Evolutionary conservation across 495 filamentous ascomycete species (phyloP).

Genomic region (Penicillium verhagenii): DNA sequence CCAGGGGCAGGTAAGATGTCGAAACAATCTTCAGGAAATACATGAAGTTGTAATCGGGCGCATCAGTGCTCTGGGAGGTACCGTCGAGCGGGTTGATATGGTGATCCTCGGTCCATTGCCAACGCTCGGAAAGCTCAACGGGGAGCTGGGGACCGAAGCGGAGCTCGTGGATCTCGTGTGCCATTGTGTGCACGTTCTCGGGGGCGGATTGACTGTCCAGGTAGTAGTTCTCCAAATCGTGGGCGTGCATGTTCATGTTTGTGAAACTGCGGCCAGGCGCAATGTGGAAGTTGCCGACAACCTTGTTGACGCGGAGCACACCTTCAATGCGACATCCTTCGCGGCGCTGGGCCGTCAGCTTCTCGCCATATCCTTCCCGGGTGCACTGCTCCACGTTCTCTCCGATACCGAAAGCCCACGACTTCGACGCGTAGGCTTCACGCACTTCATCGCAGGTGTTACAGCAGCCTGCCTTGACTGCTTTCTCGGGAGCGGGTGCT

Average conservation of each 20-base stretch:
- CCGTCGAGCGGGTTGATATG: slow-evolving; percentile 90
- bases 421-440: slow-evolving; percentile 83
- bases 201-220: slow-evolving; percentile 47
- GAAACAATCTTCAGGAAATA: slow-evolving; percentile 99
- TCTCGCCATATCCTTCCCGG: slow-evolving; percentile 87
- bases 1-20: slow-evolving; percentile 89
- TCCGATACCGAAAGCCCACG: slow-evolving; percentile 91
- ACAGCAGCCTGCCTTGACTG: slow-evolving; percentile 79
- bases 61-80: slow-evolving; percentile 71
- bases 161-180: slow-evolving; percentile 84
- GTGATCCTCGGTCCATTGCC: slow-evolving; percentile 87
- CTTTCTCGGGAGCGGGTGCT: slow-evolving; percentile 66
- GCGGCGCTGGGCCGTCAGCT: slow-evolving; percentile 76
- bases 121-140: slow-evolving; percentile 60
- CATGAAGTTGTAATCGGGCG: slow-evolving; percentile 92
- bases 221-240: slow-evolving; percentile 93
- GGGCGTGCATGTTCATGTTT: slow-evolving; percentile 93
- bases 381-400: slow-evolving; percentile 94
- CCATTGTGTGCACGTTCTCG: slow-evolving; percentile 75
- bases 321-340: slow-evolving; percentile 97
- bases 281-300: slow-evolving; percentile 98
- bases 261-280: slow-evolving; percentile 93
- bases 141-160: slow-evolving; percentile 93
- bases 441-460: slow-evolving; percentile 96
- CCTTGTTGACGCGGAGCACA: slow-evolving; percentile 92